phyloP scores from a whole-genome alignment of 192 early-diverging fungal genomes.

The Backusella liffmaniae region DNA sequence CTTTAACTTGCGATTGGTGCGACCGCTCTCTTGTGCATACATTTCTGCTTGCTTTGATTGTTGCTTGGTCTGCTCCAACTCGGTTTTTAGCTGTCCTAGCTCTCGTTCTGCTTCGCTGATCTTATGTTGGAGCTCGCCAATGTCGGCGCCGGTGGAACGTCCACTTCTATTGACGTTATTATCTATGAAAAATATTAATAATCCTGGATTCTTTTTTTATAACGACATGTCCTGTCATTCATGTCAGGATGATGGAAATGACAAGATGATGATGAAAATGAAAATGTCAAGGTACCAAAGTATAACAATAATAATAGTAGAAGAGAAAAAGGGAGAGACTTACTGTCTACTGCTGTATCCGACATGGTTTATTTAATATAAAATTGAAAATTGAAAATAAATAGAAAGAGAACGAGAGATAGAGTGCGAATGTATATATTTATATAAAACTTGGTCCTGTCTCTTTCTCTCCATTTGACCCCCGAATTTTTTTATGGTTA shows the following conservation, averaged over 20 bases:
- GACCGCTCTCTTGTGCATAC: slow-evolving; percentile 31
- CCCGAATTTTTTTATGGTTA: neutral
- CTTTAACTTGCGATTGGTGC: slow-evolving; percentile 36
- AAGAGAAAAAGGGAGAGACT: neutral
- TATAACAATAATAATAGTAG: neutral
- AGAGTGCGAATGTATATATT: neutral
- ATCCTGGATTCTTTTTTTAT: neutral
- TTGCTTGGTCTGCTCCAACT: slow-evolving; percentile 29
- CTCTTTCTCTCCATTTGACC: neutral
- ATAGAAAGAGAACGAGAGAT: neutral
- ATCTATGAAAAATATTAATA: neutral
- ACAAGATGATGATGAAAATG: neutral
- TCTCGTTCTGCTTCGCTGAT: slow-evolving; percentile 34
- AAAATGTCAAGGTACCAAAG: neutral
- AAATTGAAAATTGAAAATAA: neutral
- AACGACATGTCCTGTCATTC: neutral
- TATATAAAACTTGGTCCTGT: neutral
- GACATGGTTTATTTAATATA: neutral
- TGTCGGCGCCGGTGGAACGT: slow-evolving; percentile 31
- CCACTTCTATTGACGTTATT: neutral
- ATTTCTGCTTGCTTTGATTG: slow-evolving; percentile 33
- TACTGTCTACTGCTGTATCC: neutral
- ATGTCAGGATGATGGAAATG: neutral
- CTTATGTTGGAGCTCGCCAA: slow-evolving; percentile 38
- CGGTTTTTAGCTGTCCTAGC: slow-evolving; percentile 10